Evolutionary conservation across 805 yeast genomes (phyloP), one percentile per base, ranked within the genome.

Genomic region (Candida tammaniensis): DNA sequence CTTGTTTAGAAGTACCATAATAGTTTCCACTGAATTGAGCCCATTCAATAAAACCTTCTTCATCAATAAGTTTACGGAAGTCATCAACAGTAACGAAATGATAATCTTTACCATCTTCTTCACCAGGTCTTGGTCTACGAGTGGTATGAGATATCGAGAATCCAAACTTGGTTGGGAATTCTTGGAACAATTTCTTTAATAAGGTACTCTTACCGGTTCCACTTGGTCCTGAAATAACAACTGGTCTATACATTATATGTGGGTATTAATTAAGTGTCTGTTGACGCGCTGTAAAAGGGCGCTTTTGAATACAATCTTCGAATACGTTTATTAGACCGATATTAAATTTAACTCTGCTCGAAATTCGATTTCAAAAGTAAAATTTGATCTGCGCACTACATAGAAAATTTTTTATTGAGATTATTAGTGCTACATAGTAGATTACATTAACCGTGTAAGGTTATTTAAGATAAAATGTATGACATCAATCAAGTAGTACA

Each of bases 21-120:
- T 85, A 89, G 72, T 93, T 93, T 33, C 98, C 98, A 9, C 96
- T 86, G 55, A 93, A 93, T 64, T 88, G 93, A 4, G 99, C 98
- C 93, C 95, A 87, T 65, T 93, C 99, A 46, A 93, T 80, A 67
- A 93, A 93, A 43, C 81, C 83, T 28, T 76, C 68, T 16, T 80
- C 79, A 8, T 70, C 80, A 45, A 93, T 87, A 61, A 86, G 71
- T 47, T 69, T 55, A 63, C 87, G 75, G 76, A 93, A 93, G 39
- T 77, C 76, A 11, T 84, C 93, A 38, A 84, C 89, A 19, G 83
- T 74, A 36, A 76, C 76, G 58, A 91, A 93, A 63, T 91, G 81
- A 73, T 93, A 93, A 55, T 94, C 96, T 48, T 73, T 74, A 41
- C 96, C 97, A 55, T 88, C 72, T 32, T 70, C 74, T 68, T 93